Base-by-base conservation (phyloP, 805 yeast species). In the Wickerhamomyces chaumierensis region DNA sequence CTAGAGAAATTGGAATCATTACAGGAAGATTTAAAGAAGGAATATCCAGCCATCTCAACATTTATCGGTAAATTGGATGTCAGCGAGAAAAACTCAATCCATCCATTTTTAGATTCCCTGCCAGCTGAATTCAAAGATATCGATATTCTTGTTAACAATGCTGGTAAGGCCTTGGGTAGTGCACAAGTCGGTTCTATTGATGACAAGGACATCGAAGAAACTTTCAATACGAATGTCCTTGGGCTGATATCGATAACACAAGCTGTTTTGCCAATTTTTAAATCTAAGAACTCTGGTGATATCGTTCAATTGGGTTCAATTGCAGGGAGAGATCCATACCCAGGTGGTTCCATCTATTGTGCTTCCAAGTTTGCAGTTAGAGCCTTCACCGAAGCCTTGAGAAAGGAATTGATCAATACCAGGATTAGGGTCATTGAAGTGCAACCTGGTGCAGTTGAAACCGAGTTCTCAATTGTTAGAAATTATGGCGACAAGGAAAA, bases 171-270 rank as follows among this genome's bases (percentile, higher is more conserved):
- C 1, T 60, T 77, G 35, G 96, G 96, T 3, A 65, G 69, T 39
- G 95, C 81, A 32, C 67, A 69, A 39, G 81, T 87, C 39, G 96
- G 96, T 14, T 62, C 65, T 4, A 76, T 90, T 44, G 59, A 60
- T 1, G 60, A 67, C n/a, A 61, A 62, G 5, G 95, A 87, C 53
- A 73, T 86, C 35, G 66, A 69, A 36, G 75, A 70, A 35, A 85
- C 86, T 86, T 78, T 84, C 60, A 69, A 80, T 51, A 86, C 96
- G 42, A 90, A 88, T 53, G 96, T 90, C 3, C 56, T 85, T 41
- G 96, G 95, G 3, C 66, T 88, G 58, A 82, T 88, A 43, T 74
- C 81, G 23, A 61, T 88, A 44, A 87, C 96, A 6, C 95, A 90
- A 59, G 76, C 80, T 5, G 69, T 87, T 19, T 61, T 90, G 35